Percentiles rank a stretch among this genome's conserved stretches.
Conservation (phyloP, 2,329 filamentous ascomycete genomes). For the Xylariaceae sp. region DNA sequence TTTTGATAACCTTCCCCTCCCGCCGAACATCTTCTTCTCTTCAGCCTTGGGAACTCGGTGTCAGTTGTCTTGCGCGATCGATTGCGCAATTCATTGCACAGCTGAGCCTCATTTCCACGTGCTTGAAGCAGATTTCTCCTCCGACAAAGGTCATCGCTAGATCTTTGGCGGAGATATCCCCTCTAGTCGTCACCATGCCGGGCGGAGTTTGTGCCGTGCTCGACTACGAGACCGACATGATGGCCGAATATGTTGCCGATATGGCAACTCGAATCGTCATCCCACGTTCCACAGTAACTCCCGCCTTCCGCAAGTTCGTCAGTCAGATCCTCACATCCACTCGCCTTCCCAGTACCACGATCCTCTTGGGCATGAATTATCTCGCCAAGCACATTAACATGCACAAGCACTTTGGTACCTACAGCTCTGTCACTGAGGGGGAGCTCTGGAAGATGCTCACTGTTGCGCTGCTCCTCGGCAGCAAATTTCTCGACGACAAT, state of each 20-base stretch:
- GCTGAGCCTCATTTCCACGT: constrained; percentile 34
- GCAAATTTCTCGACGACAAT: constrained; percentile 95
- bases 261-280: constrained; percentile 65
- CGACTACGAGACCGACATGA: constrained; percentile 94
- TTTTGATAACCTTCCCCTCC: constrained; percentile 26
- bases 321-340: constrained; percentile 87
- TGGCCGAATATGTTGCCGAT: constrained; percentile 92
- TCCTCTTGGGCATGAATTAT: constrained; percentile 86
- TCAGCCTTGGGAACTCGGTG: constrained; percentile 37
- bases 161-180: constrained; percentile 30
- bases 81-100: constrained; percentile 15
- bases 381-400: constrained; percentile 77
- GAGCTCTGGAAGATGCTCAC: constrained; percentile 86
- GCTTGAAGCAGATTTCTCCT: constrained; percentile 40
- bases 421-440: constrained; percentile 55
- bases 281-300: constrained; percentile 52
- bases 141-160: constrained; percentile 30
- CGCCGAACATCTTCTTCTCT: constrained; percentile 31
- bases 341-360: constrained; percentile 83
- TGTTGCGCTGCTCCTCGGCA: constrained; percentile 77
- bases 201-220: constrained; percentile 90
- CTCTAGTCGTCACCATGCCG: constrained; percentile 49
- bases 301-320: constrained; percentile 86
- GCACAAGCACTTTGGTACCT: constrained; percentile 55
- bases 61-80: constrained; percentile 27